These are phyloP conservation scores for Sideroxylon spinosum DNA, from an alignment of 179 eudicot species.

Conservation along the genomic window DNA sequence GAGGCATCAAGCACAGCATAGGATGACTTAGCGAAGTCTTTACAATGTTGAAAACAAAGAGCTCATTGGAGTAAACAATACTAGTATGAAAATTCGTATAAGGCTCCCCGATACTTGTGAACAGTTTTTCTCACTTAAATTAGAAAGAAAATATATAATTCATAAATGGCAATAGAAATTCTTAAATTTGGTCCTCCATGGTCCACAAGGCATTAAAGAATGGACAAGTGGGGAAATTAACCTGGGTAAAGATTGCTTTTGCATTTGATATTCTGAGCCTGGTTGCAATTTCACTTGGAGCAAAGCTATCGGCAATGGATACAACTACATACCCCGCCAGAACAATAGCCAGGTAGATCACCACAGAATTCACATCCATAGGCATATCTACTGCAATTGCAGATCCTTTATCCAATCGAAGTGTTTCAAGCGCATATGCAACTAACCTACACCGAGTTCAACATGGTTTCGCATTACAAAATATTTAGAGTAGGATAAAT, in stretches of 20 bases:
- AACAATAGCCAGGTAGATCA: constrained; percentile 89
- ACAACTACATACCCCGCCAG: constrained; percentile 87
- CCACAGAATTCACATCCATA: constrained; percentile 81
- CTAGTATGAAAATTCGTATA: not conserved
- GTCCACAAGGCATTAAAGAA: not conserved
- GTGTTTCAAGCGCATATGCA: constrained; percentile 68
- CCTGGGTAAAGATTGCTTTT: constrained; percentile 97
- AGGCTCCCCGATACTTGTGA: not conserved
- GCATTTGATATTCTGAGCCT: constrained; percentile 74
- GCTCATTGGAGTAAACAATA: constrained; percentile 7
- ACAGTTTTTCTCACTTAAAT: not conserved
- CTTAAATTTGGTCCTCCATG: not conserved
- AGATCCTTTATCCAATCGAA: constrained; percentile 74
- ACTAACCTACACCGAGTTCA: constrained; percentile 50
- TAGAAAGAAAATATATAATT: not conserved
- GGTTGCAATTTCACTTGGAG: constrained; percentile 75
- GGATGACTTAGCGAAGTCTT: not conserved
- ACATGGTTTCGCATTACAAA: constrained; percentile 11
- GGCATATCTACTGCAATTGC: constrained; percentile 99
- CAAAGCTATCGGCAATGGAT: constrained; percentile 98
- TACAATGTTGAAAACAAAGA: not conserved
- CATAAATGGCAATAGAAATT: not conserved
- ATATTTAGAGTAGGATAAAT: constrained; percentile 5
- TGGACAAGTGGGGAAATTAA: constrained; percentile 16
- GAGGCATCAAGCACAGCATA: not conserved